Conservation (phyloP, 2,329 filamentous ascomycete species). For the Penicillium psychrosexuale region DNA sequence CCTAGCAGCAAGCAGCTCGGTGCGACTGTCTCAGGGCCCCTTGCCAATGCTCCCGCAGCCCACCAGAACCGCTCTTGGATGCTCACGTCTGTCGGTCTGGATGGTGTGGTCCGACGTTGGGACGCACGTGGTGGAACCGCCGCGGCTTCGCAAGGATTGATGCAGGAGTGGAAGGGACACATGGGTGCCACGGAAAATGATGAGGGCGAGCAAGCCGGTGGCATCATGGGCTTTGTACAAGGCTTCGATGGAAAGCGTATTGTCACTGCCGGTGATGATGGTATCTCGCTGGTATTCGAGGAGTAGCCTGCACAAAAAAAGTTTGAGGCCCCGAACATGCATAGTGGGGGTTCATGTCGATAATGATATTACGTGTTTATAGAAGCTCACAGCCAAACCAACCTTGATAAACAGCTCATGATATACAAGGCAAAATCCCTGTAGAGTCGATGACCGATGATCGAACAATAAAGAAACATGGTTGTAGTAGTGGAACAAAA, state of each 20-base stretch:
- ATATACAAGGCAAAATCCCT: not conserved
- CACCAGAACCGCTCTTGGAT: conserved; percentile 57
- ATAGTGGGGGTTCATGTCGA: conserved; percentile 12
- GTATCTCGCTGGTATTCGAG: conserved; percentile 47
- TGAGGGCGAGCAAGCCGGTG: conserved; percentile 75
- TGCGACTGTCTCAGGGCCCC: conserved; percentile 23
- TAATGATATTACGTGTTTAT: conserved; percentile 27
- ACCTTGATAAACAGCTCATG: not conserved
- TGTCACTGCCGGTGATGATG: conserved; percentile 87
- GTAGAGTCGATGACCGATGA: not conserved
- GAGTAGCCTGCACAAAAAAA: conserved; percentile 25
- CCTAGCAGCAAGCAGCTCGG: conserved; percentile 41
- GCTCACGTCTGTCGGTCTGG: conserved; percentile 85
- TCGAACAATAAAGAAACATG: conserved; percentile 18
- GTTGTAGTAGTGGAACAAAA: conserved; percentile 29
- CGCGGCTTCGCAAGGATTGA: conserved; percentile 64
- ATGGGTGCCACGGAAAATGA: conserved; percentile 39
- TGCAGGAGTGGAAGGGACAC: conserved; percentile 90
- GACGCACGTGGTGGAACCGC: conserved; percentile 69
- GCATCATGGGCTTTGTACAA: conserved; percentile 88
- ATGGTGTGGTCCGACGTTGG: conserved; percentile 87
- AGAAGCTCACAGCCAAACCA: conserved; percentile 1
- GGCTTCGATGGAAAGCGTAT: conserved; percentile 68
- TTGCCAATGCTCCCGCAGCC: conserved; percentile 25
- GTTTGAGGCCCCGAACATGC: not conserved